phyloP scores from a whole-genome alignment of 2,329 filamentous ascomycete species.

The Ilyonectria robusta region DNA sequence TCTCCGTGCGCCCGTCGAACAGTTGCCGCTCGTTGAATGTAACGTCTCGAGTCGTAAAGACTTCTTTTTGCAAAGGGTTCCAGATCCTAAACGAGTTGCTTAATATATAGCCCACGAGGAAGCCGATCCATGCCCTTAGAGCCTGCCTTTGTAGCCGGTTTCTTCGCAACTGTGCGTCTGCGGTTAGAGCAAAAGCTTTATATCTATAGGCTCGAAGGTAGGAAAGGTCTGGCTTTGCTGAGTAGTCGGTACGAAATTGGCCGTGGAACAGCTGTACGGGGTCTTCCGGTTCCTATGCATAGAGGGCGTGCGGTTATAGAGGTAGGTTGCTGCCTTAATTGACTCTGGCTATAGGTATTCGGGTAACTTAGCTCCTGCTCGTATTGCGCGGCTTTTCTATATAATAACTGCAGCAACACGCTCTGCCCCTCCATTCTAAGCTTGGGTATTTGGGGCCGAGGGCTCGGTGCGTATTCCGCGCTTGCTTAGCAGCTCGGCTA shows the following conservation, averaged over 20 bases:
- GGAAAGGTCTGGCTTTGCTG: background rate
- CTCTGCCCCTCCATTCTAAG: background rate
- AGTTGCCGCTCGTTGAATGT: background rate
- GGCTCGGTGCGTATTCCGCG: background rate
- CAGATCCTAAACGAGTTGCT: background rate
- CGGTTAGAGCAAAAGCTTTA: background rate
- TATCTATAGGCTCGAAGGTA: background rate
- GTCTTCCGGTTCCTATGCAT: background rate
- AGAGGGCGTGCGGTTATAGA: background rate
- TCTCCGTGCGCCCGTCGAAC: background rate
- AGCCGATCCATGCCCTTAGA: background rate
- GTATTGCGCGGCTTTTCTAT: background rate
- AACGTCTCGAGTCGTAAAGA: background rate
- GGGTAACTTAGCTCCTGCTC: background rate
- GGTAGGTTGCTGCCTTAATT: background rate
- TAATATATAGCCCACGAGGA: background rate
- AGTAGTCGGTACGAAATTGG: background rate
- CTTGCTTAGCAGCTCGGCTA: background rate
- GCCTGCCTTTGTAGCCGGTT: background rate
- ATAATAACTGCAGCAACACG: background rate
- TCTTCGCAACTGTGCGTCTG: background rate
- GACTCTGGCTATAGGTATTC: background rate
- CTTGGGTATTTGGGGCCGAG: background rate
- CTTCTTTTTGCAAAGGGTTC: background rate
- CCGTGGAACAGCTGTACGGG: background rate